Base-by-base conservation (phyloP, 768 basidiomycete genomes). In the Trametes elegans region DNA sequence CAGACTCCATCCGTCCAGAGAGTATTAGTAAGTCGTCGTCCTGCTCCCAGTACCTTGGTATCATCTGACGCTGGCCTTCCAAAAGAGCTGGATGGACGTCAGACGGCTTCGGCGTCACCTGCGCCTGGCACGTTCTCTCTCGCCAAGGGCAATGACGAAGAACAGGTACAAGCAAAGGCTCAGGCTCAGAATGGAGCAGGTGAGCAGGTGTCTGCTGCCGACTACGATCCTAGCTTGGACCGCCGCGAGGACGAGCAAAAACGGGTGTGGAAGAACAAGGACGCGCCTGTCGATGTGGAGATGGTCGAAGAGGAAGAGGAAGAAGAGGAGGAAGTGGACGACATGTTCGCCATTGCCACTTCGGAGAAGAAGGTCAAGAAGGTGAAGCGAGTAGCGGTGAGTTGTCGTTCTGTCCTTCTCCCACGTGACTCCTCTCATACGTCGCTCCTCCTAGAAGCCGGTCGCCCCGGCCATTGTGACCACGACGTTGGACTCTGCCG, bases 171-270 rank as follows among this genome's bases (percentile, higher is more conserved):
- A 50, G 73, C 72, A 14, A 76, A 79, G 46, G 74, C 73, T 34
- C 76, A 79, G 46, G 74, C 73, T 34, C 76, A 77, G 59, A 76
- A 79, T 44, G 74, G 71, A 32, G 73, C 71, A 49, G 76, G 68
- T 29, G 84, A 88, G 61, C 89, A 93, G 65, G 77, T 97, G 39
- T 89, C 85, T 27, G 95, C 95, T 19, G 95, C 93, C 40, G 95
- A 98, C 71, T 97, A 97, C 70, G 90, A 98, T 67, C 85, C 88
- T 29, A 84, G 79, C 61, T 67, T 87, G 61, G 96, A 98, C 73
- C 80, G 88, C 21, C 79, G 87, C 21, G 90, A 91, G 66, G 92
- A 95, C 59, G 90, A 93, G 58, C 84, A 84, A 55, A 83, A 83
- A 59, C 81, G 87, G 18, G 79, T 84, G 28, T 75, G 81, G 66